These are phyloP conservation scores for Syzygium malaccense DNA, from an alignment of 441 rosid species.

Conservation along the genomic window DNA sequence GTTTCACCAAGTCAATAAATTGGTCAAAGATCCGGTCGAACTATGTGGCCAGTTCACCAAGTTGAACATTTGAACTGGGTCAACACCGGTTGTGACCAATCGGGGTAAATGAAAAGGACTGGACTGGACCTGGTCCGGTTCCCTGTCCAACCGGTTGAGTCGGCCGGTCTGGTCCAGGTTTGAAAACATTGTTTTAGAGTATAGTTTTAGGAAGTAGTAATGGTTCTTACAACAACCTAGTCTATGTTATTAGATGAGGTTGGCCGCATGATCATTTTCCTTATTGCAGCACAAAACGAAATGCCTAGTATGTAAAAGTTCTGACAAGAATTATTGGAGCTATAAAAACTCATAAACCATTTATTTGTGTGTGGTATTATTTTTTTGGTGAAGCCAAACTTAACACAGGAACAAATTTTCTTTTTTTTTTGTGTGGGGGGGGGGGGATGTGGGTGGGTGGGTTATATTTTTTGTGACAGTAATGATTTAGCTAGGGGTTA, in stretches of 20 bases:
- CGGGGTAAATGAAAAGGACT: not conserved
- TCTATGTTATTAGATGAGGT: not conserved
- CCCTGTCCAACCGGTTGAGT: not conserved
- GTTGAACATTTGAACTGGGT: not conserved
- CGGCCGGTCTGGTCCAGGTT: not conserved
- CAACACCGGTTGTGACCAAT: not conserved
- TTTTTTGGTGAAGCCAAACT: not conserved
- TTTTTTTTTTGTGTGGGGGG: not conserved
- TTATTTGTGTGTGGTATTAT: not conserved
- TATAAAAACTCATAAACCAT: not conserved
- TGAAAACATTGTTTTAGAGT: not conserved
- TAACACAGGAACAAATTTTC: not conserved
- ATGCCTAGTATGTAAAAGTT: not conserved
- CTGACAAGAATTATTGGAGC: not conserved
- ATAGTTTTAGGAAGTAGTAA: not conserved
- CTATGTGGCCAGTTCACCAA: not conserved
- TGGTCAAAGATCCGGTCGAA: not conserved
- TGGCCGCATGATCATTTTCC: not conserved
- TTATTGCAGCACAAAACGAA: not conserved
- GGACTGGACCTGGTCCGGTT: not conserved
- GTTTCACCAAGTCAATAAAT: not conserved
- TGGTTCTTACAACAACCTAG: not conserved
- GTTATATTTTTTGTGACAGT: not conserved
- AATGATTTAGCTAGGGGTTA: not conserved
- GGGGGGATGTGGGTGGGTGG: not conserved